Evolutionary conservation across 257 asterid species (phyloP).

Genomic region (Fraxinus cuspidata): DNA sequence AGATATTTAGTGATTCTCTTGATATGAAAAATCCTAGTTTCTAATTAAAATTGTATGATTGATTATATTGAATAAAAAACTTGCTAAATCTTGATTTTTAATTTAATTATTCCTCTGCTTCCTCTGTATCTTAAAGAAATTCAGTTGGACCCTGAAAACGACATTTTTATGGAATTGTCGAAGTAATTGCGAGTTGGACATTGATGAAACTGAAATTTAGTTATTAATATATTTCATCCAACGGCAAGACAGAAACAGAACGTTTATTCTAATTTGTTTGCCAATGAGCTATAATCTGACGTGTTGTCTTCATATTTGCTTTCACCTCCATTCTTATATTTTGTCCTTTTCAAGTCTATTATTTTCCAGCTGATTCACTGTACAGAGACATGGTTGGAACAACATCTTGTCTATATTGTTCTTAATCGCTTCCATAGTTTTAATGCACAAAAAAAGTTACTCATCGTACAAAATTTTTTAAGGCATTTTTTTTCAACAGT

Average conservation of each 20-base stretch:
- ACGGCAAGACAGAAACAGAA: conserved; percentile 12
- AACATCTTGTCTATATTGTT: too few species aligned
- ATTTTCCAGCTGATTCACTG: conserved; percentile 5
- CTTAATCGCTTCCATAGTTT: too few species aligned
- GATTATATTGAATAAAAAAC: too few species aligned
- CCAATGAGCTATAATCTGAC: conserved; percentile 4
- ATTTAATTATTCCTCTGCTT: too few species aligned
- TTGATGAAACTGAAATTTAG: conserved; percentile 30
- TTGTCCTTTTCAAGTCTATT: conserved; percentile 8
- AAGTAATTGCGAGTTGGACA: conserved; percentile 14
- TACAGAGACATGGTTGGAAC: not conserved
- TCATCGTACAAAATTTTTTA: too few species aligned
- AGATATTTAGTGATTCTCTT: too few species aligned
- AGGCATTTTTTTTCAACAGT: too few species aligned
- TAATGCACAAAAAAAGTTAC: too few species aligned
- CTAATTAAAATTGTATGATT: too few species aligned
- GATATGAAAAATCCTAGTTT: too few species aligned
- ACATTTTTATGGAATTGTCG: not conserved
- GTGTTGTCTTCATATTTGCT: conserved; percentile 26
- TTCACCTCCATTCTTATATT: not conserved
- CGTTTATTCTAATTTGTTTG: conserved; percentile 11
- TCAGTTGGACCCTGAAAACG: not conserved
- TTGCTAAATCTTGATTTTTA: too few species aligned
- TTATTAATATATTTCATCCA: conserved; percentile 30
- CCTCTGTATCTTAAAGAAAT: not conserved